Evolutionary conservation across 2,329 filamentous ascomycete species (phyloP).

Genomic region (Knufia fluminis): DNA sequence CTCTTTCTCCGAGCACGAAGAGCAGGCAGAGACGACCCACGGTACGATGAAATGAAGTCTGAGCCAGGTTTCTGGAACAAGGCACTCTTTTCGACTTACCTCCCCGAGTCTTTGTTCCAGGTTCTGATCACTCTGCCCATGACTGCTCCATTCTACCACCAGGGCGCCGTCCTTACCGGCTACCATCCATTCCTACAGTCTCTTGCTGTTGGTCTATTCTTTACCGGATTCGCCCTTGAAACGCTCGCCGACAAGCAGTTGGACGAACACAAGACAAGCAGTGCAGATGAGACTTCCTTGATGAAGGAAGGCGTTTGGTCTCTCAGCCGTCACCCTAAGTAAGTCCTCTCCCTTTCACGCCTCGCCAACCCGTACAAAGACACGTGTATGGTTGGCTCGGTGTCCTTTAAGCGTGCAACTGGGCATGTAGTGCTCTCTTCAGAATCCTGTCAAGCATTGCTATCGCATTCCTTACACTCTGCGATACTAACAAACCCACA

Average conservation of each 20-base stretch:
- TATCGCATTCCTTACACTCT: too few species aligned
- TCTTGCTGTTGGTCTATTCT: constrained; percentile 47
- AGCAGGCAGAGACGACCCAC: constrained; percentile 44
- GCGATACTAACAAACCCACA: constrained; percentile 25
- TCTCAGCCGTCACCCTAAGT: constrained; percentile 55
- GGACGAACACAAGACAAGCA: constrained; percentile 40
- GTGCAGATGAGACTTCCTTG: constrained; percentile 27
- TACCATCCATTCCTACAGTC: constrained; percentile 26
- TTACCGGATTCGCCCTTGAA: constrained; percentile 48
- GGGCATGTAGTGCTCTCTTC: too few species aligned
- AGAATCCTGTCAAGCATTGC: too few species aligned
- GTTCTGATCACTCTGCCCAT: constrained; percentile 50
- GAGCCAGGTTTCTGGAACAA: constrained; percentile 50
- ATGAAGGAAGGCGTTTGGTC: constrained; percentile 53
- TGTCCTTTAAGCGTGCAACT: neutral
- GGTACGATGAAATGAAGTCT: constrained; percentile 45
- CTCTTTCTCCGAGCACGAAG: constrained; percentile 36
- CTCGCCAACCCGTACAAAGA: too few species aligned
- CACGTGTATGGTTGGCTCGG: too few species aligned
- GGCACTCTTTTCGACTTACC: constrained; percentile 45
- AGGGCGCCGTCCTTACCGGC: constrained; percentile 12
- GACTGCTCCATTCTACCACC: constrained; percentile 45
- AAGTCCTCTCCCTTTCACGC: constrained; percentile 23
- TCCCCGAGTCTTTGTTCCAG: constrained; percentile 50
- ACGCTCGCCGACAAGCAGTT: constrained; percentile 49